phyloP scores from a whole-genome alignment of 2,329 filamentous ascomycete genomes.

The Colletotrichum liaoningense region DNA sequence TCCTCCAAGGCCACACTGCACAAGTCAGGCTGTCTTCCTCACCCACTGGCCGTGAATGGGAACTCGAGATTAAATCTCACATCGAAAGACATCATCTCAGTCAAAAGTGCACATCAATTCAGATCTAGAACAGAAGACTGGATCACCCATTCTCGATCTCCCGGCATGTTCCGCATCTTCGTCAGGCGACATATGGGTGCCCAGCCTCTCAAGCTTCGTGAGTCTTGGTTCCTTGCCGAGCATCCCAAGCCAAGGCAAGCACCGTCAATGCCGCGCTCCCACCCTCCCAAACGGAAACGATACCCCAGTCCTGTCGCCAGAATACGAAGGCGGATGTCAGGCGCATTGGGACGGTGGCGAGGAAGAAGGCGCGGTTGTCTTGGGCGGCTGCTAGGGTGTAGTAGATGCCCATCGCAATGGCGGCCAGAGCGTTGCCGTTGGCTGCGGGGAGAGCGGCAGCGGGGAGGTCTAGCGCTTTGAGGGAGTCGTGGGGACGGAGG shows the following conservation, averaged over 20 bases:
- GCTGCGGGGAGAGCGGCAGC: conserved; percentile 34
- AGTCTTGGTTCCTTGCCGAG: background rate
- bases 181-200: background rate
- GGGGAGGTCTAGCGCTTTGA: background rate
- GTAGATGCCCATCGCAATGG: conserved; percentile 47
- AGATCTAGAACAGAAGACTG: background rate
- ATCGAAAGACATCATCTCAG: background rate
- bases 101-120: background rate
- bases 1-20: background rate
- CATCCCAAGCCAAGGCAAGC: conserved; percentile 8
- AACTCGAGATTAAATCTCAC: background rate
- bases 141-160: background rate
- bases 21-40: background rate
- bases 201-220: background rate
- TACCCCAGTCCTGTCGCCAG: conserved; percentile 42
- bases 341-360: conserved; percentile 46
- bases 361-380: conserved; percentile 45
- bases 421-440: conserved; percentile 40
- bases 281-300: conserved; percentile 44
- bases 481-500: background rate
- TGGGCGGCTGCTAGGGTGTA: conserved; percentile 46
- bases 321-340: conserved; percentile 43
- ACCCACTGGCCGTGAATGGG: background rate
- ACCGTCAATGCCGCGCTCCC: conserved; percentile 36
- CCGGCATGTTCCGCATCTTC: background rate